Evolutionary conservation across 2,329 filamentous ascomycete species (phyloP).

Genomic region (Microthyrium microscopicum): DNA sequence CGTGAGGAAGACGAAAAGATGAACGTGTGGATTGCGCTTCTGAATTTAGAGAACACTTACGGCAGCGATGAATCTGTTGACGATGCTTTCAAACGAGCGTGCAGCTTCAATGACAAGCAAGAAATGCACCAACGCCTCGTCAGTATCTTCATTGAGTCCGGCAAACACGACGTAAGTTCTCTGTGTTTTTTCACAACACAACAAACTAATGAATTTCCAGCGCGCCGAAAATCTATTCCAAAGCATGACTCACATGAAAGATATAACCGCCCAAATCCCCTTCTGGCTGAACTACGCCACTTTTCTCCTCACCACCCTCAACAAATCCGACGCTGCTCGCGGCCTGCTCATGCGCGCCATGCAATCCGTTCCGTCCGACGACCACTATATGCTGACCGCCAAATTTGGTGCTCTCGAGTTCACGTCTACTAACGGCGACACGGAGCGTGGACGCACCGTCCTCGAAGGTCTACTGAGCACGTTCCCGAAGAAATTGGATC

Average conservation of each 20-base stretch:
- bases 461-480: slow-evolving; percentile 76
- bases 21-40: slow-evolving; percentile 85
- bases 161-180: slow-evolving; percentile 58
- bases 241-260: slow-evolving; percentile 68
- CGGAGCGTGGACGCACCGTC: slow-evolving; percentile 84
- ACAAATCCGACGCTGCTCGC: slow-evolving; percentile 56
- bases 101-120: slow-evolving; percentile 81
- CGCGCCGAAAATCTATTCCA: slow-evolving; percentile 84
- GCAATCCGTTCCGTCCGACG: slow-evolving; percentile 57
- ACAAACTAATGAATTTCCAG: slow-evolving; percentile 28
- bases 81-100: slow-evolving; percentile 77
- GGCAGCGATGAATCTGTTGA: slow-evolving; percentile 70
- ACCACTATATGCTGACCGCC: slow-evolving; percentile 59
- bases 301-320: slow-evolving; percentile 65
- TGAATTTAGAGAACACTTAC: slow-evolving; percentile 88
- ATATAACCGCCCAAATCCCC: slow-evolving; percentile 55
- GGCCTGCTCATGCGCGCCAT: slow-evolving; percentile 67
- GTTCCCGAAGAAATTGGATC: slow-evolving; percentile 71
- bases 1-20: slow-evolving; percentile 83
- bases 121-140: slow-evolving; percentile 79
- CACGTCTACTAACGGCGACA: slow-evolving; percentile 61
- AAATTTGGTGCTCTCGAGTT: slow-evolving; percentile 91
- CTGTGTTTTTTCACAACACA: slow-evolving; percentile 7
- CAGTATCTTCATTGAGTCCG: slow-evolving; percentile 88
- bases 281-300: slow-evolving; percentile 92